Evolutionary conservation across 2,329 filamentous ascomycete species (phyloP).

Genomic region (Raffaelea ambrosiae): DNA sequence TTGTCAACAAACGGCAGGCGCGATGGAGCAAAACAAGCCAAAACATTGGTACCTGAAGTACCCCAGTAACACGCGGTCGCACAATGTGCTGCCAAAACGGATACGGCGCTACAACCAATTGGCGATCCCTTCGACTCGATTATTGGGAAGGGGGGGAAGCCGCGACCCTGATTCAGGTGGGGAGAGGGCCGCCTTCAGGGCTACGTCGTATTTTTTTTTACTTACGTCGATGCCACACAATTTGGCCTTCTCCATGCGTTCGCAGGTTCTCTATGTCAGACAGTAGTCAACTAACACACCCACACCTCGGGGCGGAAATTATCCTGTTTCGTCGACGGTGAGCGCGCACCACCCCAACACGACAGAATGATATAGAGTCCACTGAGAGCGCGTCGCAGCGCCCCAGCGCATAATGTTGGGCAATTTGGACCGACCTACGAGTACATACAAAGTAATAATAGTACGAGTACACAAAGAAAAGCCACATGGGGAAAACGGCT

Average conservation of each 20-base stretch:
- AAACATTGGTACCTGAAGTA: slow-evolving; percentile 4
- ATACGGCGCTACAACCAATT: slow-evolving; percentile 2
- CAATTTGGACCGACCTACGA: too few species aligned
- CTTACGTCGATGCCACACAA: too few species aligned
- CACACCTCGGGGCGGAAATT: too few species aligned
- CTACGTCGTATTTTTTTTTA: too few species aligned
- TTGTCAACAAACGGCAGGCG: slow-evolving; percentile 9
- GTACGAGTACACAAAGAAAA: not conserved
- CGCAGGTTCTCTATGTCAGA: too few species aligned
- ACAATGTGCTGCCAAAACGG: slow-evolving; percentile 1
- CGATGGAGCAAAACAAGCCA: slow-evolving; percentile 2
- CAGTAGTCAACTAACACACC: too few species aligned
- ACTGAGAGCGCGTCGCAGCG: not conserved
- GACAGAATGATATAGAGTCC: not conserved
- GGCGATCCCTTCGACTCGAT: not conserved
- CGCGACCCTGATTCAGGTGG: too few species aligned
- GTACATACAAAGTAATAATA: too few species aligned
- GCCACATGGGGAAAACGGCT: not conserved
- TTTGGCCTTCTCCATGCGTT: too few species aligned
- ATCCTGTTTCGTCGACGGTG: too few species aligned
- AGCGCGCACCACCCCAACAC: not conserved
- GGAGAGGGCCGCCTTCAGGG: too few species aligned
- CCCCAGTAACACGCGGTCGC: slow-evolving; percentile 6
- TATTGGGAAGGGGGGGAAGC: not conserved
- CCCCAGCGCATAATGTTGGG: not conserved